phyloP scores from a whole-genome alignment of 768 basidiomycete genomes.

The Crepidotus variabilis region DNA sequence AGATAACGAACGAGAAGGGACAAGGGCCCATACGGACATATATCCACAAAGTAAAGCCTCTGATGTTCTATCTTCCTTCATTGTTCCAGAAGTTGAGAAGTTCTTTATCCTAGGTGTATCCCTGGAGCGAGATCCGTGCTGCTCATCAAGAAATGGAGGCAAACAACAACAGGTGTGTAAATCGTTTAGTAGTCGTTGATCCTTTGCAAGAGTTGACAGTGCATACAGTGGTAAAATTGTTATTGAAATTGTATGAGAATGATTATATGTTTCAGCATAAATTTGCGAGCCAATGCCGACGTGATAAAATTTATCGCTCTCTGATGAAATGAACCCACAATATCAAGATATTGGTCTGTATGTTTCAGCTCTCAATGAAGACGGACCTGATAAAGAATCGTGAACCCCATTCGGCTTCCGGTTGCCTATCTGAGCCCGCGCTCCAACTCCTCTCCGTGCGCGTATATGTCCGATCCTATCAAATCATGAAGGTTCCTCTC shows the following conservation, averaged over 20 bases:
- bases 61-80: too few relatives aligned
- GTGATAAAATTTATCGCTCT: too few relatives aligned
- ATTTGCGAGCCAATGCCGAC: too few relatives aligned
- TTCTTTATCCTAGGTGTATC: conserved; percentile 54
- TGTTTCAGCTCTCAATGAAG: too few relatives aligned
- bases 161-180: conserved; percentile 45
- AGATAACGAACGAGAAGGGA: conserved; percentile 57
- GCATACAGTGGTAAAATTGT: conserved; percentile 43
- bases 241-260: conserved; percentile 31
- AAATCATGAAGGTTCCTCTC: not conserved
- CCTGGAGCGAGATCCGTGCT: conserved; percentile 73
- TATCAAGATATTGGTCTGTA: too few relatives aligned
- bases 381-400: too few relatives aligned
- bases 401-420: too few relatives aligned
- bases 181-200: not conserved
- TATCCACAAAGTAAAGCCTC: conserved; percentile 66
- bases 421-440: not conserved
- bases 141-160: conserved; percentile 85
- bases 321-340: too few relatives aligned
- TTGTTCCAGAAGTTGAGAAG: conserved; percentile 2
- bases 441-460: not conserved
- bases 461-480: not conserved
- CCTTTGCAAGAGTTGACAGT: conserved; percentile 3
- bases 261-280: too few relatives aligned
- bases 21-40: conserved; percentile 64